phyloP scores from a whole-genome alignment of 192 early-diverging fungal genomes.

The Coemansia sp. region DNA sequence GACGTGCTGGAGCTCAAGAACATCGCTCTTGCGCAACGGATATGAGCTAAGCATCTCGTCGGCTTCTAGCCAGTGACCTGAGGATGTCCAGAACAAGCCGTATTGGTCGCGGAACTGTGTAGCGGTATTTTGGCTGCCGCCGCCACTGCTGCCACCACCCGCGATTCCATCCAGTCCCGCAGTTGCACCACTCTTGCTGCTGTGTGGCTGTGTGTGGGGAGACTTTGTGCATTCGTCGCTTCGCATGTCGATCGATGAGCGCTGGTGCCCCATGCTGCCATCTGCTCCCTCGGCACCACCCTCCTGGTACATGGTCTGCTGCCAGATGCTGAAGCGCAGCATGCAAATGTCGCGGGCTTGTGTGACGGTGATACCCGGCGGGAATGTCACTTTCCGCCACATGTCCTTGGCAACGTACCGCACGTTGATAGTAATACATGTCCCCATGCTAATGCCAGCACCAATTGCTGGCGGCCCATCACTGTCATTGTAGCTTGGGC shows the following conservation, averaged over 20 bases:
- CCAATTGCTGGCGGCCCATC: not conserved
- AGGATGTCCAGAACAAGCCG: conserved; percentile 55
- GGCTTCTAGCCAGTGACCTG: conserved; percentile 55
- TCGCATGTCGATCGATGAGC: not conserved
- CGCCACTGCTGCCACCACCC: conserved; percentile 1
- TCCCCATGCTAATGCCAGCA: conserved; percentile 26
- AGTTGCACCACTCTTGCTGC: conserved; percentile 15
- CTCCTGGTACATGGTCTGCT: conserved; percentile 29
- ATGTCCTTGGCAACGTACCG: conserved; percentile 35
- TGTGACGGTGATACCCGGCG: conserved; percentile 53
- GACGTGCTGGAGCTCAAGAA: conserved; percentile 54
- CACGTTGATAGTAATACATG: conserved; percentile 48
- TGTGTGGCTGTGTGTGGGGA: not conserved
- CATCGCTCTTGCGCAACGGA: conserved; percentile 47
- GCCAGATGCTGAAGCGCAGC: conserved; percentile 57
- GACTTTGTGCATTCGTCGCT: not conserved
- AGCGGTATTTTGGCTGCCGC: conserved; percentile 15
- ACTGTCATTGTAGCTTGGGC: not conserved
- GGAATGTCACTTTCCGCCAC: conserved; percentile 53
- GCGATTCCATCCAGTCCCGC: conserved; percentile 21
- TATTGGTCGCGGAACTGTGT: conserved; percentile 53
- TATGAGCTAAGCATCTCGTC: conserved; percentile 54
- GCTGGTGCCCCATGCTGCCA: not conserved
- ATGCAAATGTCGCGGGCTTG: conserved; percentile 57
- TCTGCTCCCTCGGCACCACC: not conserved